Percentiles rank a stretch among this genome's conserved stretches.
These are phyloP conservation scores for Arabidopsis lyrata DNA, from an alignment of 441 rosid genomes.

Conservation along the genomic window DNA sequence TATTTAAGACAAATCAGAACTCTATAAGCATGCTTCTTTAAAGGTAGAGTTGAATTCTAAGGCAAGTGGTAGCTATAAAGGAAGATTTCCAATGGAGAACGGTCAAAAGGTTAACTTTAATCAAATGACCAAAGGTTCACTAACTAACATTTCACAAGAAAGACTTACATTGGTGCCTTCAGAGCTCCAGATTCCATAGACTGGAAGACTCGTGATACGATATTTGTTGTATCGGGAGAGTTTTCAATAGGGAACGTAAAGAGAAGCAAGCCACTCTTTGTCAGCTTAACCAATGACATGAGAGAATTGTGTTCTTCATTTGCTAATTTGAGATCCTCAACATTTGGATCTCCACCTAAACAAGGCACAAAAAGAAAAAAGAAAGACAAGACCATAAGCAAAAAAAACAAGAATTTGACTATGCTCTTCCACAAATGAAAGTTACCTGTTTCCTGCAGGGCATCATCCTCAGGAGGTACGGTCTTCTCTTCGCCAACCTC, in stretches of 20 bases:
- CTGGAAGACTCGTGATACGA: slow-evolving; percentile 59
- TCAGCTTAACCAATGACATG: slow-evolving; percentile 87
- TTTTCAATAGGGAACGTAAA: slow-evolving; percentile 60
- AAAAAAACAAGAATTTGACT: slow-evolving; percentile 12
- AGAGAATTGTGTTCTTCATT: slow-evolving; percentile 42
- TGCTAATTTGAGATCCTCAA: slow-evolving; percentile 35
- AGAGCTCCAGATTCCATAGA: slow-evolving; percentile 64
- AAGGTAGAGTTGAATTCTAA: not conserved
- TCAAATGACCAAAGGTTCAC: slow-evolving; percentile 15
- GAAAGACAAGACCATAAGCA: slow-evolving; percentile 16
- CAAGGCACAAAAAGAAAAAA: not conserved
- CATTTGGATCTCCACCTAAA: slow-evolving; percentile 48
- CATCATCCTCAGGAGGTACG: slow-evolving; percentile 32
- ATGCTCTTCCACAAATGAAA: slow-evolving; percentile 30
- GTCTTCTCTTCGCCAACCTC: slow-evolving; percentile 32
- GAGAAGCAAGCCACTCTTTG: slow-evolving; percentile 83
- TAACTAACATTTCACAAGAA: slow-evolving; percentile 15
- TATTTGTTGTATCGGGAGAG: slow-evolving; percentile 49
- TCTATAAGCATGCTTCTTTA: slow-evolving; percentile 3
- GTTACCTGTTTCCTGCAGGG: slow-evolving; percentile 49
- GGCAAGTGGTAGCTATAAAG: not conserved
- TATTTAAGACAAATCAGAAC: not conserved
- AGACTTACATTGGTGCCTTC: slow-evolving; percentile 75
- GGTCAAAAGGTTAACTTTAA: not conserved
- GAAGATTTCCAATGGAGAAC: not conserved